Evolutionary conservation across 2,329 filamentous ascomycete species (phyloP).

Genomic region (Anisogramma anomala): DNA sequence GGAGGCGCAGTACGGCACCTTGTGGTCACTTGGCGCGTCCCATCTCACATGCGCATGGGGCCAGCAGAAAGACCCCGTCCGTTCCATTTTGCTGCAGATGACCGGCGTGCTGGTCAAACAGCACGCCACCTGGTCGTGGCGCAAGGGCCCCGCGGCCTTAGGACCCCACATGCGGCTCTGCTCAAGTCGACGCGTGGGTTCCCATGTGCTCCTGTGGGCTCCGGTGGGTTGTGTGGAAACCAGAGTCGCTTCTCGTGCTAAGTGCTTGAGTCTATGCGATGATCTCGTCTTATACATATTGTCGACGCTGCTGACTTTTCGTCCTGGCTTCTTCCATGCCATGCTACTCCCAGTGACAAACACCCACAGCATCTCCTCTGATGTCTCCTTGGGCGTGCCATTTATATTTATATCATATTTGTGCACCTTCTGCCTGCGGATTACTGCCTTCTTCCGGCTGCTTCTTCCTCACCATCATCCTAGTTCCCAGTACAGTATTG

Average conservation of each 20-base stretch:
- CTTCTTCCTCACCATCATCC: neutral
- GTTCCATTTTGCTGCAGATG: slow-evolving; percentile 1
- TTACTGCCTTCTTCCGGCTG: neutral
- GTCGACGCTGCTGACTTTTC: slow-evolving; percentile 8
- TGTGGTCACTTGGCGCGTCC: too few relatives aligned
- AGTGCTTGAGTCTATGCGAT: neutral
- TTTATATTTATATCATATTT: slow-evolving; percentile 3
- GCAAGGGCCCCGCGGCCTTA: too few relatives aligned
- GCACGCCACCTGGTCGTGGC: neutral
- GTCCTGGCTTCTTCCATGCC: slow-evolving; percentile 6
- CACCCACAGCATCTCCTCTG: neutral
- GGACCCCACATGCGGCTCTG: slow-evolving; percentile 15
- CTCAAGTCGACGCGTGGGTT: too few relatives aligned
- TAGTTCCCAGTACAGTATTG: neutral
- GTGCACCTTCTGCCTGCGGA: slow-evolving; percentile 3
- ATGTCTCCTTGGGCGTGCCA: neutral
- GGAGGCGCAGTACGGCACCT: slow-evolving; percentile 1
- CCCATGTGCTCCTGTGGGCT: too few relatives aligned
- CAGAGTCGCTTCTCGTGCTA: neutral
- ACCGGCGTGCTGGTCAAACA: slow-evolving; percentile 1
- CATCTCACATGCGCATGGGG: slow-evolving; percentile 6
- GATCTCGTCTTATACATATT: slow-evolving; percentile 13
- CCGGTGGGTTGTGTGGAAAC: too few relatives aligned
- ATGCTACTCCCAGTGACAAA: slow-evolving; percentile 3
- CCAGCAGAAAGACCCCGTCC: slow-evolving; percentile 10